Base-by-base conservation (phyloP, 2,329 filamentous ascomycete species). In the Arthrobotrys entomopaga region DNA sequence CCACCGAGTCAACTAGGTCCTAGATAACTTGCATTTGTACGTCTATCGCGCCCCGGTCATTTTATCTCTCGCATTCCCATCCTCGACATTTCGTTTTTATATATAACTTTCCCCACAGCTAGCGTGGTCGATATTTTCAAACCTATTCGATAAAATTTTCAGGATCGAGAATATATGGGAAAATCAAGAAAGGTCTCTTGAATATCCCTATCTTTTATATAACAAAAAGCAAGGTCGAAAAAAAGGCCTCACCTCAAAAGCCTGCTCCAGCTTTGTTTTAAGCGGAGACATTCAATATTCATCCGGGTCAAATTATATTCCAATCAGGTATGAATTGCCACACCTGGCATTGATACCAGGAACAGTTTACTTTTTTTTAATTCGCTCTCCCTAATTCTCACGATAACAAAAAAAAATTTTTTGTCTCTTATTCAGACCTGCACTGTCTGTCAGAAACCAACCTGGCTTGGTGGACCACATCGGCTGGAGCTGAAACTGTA, bases 401-500 rank as follows among this genome's bases (percentile, higher is more conserved):
- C 65, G 70, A 74, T 74, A 74, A 74, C 57, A 40, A 58, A 61
- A 48, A 48, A 58, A 43, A 54, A 42, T 56, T 34, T 29, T 48
- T 24, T 58, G 59, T 65, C 56, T 63, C 26, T 57, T 50, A 24
- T 58, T 66, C 61, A 58, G 57, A 59, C 59, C 54, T 65, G 59
- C 59, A 53, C 67, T 29, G 20, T 19, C 42, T 15, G 43, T 49
- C 67, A 65, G 59, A 54, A 64, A 65, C 59, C 56, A 71, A 71
- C 58, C 59, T 59, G 66, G 22, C 59, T 50, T 42, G 59, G 52
- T 53, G 58, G 59, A 71, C 66, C 53, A 64, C 54, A 48, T 61
- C 61, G 69, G 69, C 69, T 65, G 61, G 57, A 74, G 63, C 70
- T 74, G 70, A 74, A 74, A 74, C 70, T 43, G 58, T 52, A 38